A percentile compares a stretch with the other conserved stretches of the same genome.
Conservation (phyloP, 2,329 filamentous ascomycete species). For the Claviceps monticola region DNA sequence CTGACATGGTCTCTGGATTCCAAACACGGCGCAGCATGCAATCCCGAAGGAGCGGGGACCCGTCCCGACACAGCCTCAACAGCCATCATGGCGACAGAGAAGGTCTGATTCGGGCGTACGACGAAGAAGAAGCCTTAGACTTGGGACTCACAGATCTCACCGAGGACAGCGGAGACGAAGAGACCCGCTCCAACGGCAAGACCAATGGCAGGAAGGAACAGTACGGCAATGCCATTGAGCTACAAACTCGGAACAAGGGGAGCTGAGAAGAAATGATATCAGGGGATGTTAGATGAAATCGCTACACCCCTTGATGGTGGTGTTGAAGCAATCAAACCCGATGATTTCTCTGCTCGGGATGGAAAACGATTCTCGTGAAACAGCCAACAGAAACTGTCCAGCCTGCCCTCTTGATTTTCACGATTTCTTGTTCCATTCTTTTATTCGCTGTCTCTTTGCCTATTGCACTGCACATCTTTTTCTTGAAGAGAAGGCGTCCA, state of each 20-base stretch:
- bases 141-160: constrained; percentile 70
- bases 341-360: background rate
- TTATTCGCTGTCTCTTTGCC: background rate
- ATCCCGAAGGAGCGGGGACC: constrained; percentile 57
- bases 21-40: constrained; percentile 94
- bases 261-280: constrained; percentile 20
- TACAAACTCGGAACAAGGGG: constrained; percentile 35
- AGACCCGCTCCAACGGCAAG: constrained; percentile 23
- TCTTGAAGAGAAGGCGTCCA: background rate
- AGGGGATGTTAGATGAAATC: constrained; percentile 11
- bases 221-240: constrained; percentile 31
- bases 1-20: constrained; percentile 77
- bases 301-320: background rate
- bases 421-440: background rate
- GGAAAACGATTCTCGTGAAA: too few species aligned
- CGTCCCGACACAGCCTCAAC: constrained; percentile 49
- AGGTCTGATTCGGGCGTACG: constrained; percentile 77
- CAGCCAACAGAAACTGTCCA: too few species aligned
- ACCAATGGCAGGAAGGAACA: constrained; percentile 29
- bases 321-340: background rate
- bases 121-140: constrained; percentile 61
- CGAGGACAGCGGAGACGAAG: constrained; percentile 61
- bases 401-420: background rate
- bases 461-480: constrained; percentile 5
- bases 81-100: constrained; percentile 58